Base-by-base conservation (phyloP, 73 alveolate species). In the Symbiodinium pilosum region DNA sequence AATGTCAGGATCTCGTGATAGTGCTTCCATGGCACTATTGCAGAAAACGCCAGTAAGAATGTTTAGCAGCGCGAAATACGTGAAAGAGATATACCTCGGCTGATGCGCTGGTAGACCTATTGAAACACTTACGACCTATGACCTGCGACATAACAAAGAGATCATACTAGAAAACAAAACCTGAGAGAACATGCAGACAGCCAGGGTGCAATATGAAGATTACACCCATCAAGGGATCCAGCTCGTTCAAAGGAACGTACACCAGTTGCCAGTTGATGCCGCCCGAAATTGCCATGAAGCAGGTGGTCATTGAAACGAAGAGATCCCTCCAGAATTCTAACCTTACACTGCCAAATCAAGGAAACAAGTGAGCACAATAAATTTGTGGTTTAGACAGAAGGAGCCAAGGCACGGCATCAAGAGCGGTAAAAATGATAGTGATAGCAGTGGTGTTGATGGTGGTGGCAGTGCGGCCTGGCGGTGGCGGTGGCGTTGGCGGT, bases 1-100 rank as follows among this genome's bases (percentile, higher is more conserved):
- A 77, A 88, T 88, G 73, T 88, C 95, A 11, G 95, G 95, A 28
- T 88, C 95, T 16, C 95, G 41, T 7, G 95, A 88, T 84, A 88
- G 43, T 14, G 95, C 95, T 68, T 88, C 95, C 95, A 88, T 88
- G 21, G 95, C 95, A 24, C 95, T 88, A 87, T 88, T 88, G 95
- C 95, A 88, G 51, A 88, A 88, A 7, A 88, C 95, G 8, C 95
- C 95, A 8, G 95, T 41, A 68, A 88, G 38, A 3, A 88, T 88
- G 87, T 88, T 88, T 51, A 88, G 40, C 38, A 88, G 44, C 24
- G 95, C 95, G 32, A 88, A 88, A 51, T 88, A 88, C 34, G 95
- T 84, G 47, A 88, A 88, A 0, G 95, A 88, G 41, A 88, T 88
- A 26, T 59, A 88, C n/a, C n/a, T n/a, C n/a, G n/a, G n/a, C n/a